These are phyloP conservation scores for Wickerhamiella occidentalis DNA, from an alignment of 805 yeast species.

Conservation along the genomic window DNA sequence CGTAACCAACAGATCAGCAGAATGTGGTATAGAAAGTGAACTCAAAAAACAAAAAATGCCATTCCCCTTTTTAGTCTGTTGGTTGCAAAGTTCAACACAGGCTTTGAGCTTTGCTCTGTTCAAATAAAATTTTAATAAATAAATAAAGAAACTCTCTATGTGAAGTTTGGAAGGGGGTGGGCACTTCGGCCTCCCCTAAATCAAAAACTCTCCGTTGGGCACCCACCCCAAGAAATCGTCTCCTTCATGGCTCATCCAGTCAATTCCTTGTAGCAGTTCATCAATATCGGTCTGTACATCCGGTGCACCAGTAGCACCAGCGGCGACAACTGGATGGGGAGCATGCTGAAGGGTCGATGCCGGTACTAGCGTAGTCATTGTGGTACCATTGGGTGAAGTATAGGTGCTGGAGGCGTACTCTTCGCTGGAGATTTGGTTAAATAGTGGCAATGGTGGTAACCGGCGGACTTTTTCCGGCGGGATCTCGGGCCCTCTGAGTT, in stretches of 20 bases:
- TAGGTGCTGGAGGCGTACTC: slow-evolving; percentile 75
- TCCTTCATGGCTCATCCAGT: slow-evolving; percentile 69
- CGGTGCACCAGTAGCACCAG: neutral
- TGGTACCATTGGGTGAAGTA: slow-evolving; percentile 86
- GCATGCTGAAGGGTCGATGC: slow-evolving; percentile 29
- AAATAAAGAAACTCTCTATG: neutral
- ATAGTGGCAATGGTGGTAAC: slow-evolving; percentile 71
- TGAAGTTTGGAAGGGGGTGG: neutral
- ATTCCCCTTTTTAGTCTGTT: too few relatives aligned
- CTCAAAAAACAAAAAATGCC: too few relatives aligned
- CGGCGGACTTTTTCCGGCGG: slow-evolving; percentile 31
- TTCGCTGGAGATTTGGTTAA: slow-evolving; percentile 80
- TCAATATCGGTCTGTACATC: slow-evolving; percentile 17
- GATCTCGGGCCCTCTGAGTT: slow-evolving; percentile 24
- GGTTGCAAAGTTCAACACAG: too few relatives aligned
- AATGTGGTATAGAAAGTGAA: slow-evolving; percentile 63
- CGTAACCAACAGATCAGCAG: slow-evolving; percentile 67
- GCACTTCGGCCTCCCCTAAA: neutral
- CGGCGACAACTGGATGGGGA: neutral
- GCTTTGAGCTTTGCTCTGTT: too few relatives aligned
- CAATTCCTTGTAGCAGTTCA: slow-evolving; percentile 49
- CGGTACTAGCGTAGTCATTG: slow-evolving; percentile 79
- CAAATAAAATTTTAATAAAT: neutral
- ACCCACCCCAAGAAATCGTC: slow-evolving; percentile 94
- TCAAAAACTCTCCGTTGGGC: slow-evolving; percentile 19